These are phyloP conservation scores for Heliocybe sulcata DNA, from an alignment of 1,284 basidiomycete species.

Conservation along the genomic window DNA sequence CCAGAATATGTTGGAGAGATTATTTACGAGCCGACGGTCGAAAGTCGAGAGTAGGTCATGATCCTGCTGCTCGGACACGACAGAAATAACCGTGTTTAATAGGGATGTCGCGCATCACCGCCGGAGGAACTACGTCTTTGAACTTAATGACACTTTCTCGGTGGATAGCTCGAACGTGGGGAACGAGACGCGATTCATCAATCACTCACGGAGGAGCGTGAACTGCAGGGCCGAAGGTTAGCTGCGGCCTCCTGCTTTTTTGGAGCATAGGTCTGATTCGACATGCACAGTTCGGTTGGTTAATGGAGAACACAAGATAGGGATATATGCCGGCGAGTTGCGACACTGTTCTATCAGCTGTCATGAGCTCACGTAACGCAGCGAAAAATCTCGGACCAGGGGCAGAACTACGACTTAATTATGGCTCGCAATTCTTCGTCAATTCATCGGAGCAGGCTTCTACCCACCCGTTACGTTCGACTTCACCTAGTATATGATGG, in stretches of 20 bases:
- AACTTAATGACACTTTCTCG: constrained; percentile 19
- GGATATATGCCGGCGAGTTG: constrained; percentile 35
- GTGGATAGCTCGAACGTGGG: constrained; percentile 43
- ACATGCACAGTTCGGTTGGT: constrained; percentile 21
- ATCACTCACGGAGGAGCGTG: constrained; percentile 28
- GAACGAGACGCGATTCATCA: constrained; percentile 50
- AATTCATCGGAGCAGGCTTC: not conserved
- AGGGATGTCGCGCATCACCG: constrained; percentile 23
- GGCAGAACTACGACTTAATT: constrained; percentile 38
- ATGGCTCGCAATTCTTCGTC: constrained; percentile 28
- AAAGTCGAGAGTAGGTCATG: constrained; percentile 19
- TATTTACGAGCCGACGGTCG: constrained; percentile 31
- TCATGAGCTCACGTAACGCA: constrained; percentile 11
- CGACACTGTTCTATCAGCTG: not conserved
- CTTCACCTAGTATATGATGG: not conserved
- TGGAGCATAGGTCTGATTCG: not conserved
- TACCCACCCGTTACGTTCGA: not conserved
- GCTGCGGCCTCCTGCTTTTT: constrained; percentile 9
- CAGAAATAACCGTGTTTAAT: constrained; percentile 12
- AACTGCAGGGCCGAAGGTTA: constrained; percentile 37
- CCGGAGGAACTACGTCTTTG: constrained; percentile 41
- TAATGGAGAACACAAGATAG: constrained; percentile 44
- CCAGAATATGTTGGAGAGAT: constrained; percentile 53
- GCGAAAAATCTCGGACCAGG: constrained; percentile 25
- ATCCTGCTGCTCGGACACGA: not conserved